Evolutionary conservation across 2,329 filamentous ascomycete genomes (phyloP).

Genomic region (Arthrinium phaeospermum): DNA sequence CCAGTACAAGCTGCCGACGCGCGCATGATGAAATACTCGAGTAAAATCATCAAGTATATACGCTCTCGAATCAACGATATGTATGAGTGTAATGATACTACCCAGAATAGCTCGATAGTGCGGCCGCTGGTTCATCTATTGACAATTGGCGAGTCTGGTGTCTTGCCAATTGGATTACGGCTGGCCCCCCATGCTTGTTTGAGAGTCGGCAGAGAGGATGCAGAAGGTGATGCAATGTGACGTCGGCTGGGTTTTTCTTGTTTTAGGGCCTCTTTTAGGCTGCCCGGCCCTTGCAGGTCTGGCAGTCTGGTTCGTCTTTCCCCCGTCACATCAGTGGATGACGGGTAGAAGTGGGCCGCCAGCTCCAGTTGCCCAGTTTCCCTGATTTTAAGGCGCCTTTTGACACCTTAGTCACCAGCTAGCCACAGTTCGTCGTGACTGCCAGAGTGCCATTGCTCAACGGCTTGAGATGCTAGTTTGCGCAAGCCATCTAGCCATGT

Average conservation of each 20-base stretch:
- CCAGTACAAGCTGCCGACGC: too few relatives aligned
- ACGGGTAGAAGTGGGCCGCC: not conserved
- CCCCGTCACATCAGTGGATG: slow-evolving; percentile 7
- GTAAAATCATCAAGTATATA: too few relatives aligned
- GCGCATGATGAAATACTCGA: too few relatives aligned
- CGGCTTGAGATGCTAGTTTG: not conserved
- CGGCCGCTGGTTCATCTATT: too few relatives aligned
- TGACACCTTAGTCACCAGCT: not conserved
- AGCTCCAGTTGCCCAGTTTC: slow-evolving; percentile 5
- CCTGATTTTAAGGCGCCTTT: not conserved
- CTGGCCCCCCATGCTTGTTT: not conserved
- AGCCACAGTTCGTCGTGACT: not conserved
- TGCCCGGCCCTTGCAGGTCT: not conserved
- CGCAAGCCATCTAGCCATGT: not conserved
- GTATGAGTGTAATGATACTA: too few relatives aligned
- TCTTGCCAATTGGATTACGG: too few relatives aligned
- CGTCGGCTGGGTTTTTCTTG: slow-evolving; percentile 8
- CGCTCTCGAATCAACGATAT: too few relatives aligned
- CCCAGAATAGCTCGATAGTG: too few relatives aligned
- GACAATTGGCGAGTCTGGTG: too few relatives aligned
- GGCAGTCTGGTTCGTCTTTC: not conserved
- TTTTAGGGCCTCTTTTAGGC: slow-evolving; percentile 11
- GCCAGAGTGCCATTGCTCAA: not conserved
- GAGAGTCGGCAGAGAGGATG: not conserved
- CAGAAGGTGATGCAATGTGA: slow-evolving; percentile 6